A percentile compares a stretch with the other conserved stretches of the same genome.
Conservation (phyloP, 2,329 filamentous ascomycete genomes). For the Nigrospora osmanthi region DNA sequence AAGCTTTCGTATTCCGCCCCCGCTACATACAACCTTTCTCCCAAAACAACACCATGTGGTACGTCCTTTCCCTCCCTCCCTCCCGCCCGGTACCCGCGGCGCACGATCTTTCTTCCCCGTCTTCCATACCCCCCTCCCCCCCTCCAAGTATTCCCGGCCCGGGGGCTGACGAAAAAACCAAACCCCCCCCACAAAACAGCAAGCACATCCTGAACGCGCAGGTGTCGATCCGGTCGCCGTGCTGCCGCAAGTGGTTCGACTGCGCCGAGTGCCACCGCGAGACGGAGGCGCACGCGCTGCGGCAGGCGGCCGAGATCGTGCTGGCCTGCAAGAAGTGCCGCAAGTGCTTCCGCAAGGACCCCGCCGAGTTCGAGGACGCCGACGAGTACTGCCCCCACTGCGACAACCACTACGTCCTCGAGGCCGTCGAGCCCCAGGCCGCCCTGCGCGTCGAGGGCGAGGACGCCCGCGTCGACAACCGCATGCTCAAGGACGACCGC, state of each 20-base stretch:
- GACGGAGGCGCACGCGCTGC: conserved; percentile 66
- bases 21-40: too few species aligned
- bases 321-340: conserved; percentile 99
- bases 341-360: conserved; percentile 95
- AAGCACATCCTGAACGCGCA: conserved; percentile 98
- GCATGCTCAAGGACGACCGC: conserved; percentile 91
- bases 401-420: conserved; percentile 96
- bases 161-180: background rate
- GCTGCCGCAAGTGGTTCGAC: conserved; percentile 98
- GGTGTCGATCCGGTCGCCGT: conserved; percentile 89
- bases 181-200: conserved; percentile 37
- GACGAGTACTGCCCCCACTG: conserved; percentile 99
- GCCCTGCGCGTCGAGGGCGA: conserved; percentile 84
- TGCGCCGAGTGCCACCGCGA: conserved; percentile 92
- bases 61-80: too few species aligned
- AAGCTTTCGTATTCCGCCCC: too few species aligned
- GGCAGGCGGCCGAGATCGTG: conserved; percentile 76
- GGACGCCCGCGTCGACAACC: conserved; percentile 74
- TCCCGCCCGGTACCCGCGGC: too few species aligned
- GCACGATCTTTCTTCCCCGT: too few species aligned
- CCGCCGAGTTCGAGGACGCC: conserved; percentile 84
- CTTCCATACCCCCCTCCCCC: too few species aligned
- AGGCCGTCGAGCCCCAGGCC: conserved; percentile 77
- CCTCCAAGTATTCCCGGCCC: too few species aligned
- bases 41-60: too few species aligned